Evolutionary conservation across 2,329 filamentous ascomycete genomes (phyloP).

Genomic region (Chaetothyriales sp.): DNA sequence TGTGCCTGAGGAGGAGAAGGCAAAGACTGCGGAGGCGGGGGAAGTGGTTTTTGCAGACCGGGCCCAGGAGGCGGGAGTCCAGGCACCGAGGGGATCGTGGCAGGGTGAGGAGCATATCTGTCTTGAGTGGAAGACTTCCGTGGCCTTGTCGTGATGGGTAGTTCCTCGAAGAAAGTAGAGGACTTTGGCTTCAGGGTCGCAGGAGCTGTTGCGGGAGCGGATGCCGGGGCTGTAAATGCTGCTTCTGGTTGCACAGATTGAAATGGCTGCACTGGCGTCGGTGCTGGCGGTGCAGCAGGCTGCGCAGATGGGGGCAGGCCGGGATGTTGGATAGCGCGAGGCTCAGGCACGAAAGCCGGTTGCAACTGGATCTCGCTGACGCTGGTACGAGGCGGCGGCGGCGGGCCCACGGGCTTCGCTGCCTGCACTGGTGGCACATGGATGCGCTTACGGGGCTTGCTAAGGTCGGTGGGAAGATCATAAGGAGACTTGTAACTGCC

Average conservation of each 20-base stretch:
- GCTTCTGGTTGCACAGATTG: too few species aligned
- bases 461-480: conserved; percentile 80
- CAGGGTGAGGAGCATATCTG: conserved; percentile 26
- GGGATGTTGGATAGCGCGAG: conserved; percentile 1
- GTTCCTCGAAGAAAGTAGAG: conserved; percentile 59
- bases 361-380: conserved; percentile 26
- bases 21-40: conserved; percentile 14
- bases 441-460: conserved; percentile 45
- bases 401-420: conserved; percentile 27
- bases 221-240: conserved; percentile 5
- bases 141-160: conserved; percentile 49
- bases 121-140: conserved; percentile 35
- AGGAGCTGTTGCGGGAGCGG: conserved; percentile 3
- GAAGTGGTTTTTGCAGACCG: conserved; percentile 15
- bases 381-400: conserved; percentile 48
- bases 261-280: too few species aligned
- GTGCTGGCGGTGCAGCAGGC: background rate
- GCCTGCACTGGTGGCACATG: conserved; percentile 41
- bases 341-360: conserved; percentile 24
- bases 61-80: conserved; percentile 2
- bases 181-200: conserved; percentile 12
- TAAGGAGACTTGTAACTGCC: conserved; percentile 89
- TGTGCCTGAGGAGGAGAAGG: conserved; percentile 18
- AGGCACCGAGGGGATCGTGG: background rate
- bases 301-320: background rate